Conservation (phyloP, 495 filamentous ascomycete genomes). For the Aspergillus indologenus region DNA sequence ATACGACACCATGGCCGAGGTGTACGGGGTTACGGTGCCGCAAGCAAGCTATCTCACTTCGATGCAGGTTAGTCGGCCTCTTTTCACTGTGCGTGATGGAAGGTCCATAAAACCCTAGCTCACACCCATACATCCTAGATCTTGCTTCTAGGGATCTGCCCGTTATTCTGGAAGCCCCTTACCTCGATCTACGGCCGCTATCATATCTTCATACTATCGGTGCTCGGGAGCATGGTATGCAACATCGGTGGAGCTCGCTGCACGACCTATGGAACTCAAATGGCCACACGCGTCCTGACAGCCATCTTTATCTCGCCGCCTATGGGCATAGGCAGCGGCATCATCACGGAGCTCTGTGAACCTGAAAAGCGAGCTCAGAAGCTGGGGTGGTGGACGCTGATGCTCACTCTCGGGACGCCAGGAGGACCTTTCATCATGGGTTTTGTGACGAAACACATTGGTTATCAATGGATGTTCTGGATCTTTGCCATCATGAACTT, state of each 20-base stretch:
- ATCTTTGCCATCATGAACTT: conserved; percentile 36
- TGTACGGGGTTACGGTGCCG: conserved; percentile 25
- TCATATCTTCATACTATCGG: conserved; percentile 29
- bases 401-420: conserved; percentile 32
- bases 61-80: conserved; percentile 20
- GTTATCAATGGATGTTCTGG: conserved; percentile 35
- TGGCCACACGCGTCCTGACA: conserved; percentile 28
- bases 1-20: conserved; percentile 27
- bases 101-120: not conserved
- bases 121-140: conserved; percentile 19
- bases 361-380: conserved; percentile 29
- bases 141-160: conserved; percentile 27
- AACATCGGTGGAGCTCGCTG: conserved; percentile 35
- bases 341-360: conserved; percentile 30
- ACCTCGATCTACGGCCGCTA: conserved; percentile 31
- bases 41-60: conserved; percentile 32
- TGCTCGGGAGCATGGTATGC: conserved; percentile 31
- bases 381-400: conserved; percentile 33
- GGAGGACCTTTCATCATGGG: conserved; percentile 34
- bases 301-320: conserved; percentile 34
- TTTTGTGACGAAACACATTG: conserved; percentile 31
- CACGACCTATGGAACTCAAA: conserved; percentile 29
- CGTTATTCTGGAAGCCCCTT: conserved; percentile 33
- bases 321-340: conserved; percentile 33
- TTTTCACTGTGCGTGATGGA: not conserved